Conservation (phyloP, 176 grass and related monocot genomes). For the Musa acuminata region DNA sequence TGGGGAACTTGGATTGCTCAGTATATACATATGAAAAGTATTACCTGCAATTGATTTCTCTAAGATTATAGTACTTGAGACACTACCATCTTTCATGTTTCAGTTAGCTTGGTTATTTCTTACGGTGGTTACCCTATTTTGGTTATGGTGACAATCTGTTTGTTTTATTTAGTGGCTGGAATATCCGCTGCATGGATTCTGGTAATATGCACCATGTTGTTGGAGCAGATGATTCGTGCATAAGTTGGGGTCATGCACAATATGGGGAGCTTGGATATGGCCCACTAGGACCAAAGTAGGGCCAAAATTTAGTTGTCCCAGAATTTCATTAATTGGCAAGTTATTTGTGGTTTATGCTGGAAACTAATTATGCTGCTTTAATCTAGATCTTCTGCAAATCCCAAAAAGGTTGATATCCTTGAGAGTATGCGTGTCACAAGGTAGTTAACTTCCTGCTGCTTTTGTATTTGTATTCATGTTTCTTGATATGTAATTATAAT, state of each 20-base stretch:
- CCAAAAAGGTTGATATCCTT: constrained; percentile 95
- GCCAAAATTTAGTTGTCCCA: constrained; percentile 3
- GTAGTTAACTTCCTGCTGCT: constrained; percentile 27
- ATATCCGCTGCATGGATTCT: constrained; percentile 95
- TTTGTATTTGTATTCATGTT: constrained; percentile 6
- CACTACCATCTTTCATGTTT: no score
- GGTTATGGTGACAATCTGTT: constrained; percentile 1
- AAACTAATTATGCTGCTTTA: constrained; percentile 4
- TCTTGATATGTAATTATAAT: constrained; percentile 19
- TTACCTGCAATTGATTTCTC: neutral
- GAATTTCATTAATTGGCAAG: neutral
- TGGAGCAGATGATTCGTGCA: constrained; percentile 93
- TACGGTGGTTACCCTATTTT: neutral
- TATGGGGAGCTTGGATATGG: constrained; percentile 93
- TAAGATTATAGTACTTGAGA: neutral
- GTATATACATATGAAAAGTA: neutral
- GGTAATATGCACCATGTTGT: constrained; percentile 96
- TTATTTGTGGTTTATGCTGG: neutral
- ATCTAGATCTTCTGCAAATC: constrained; percentile 90
- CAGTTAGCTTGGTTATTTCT: constrained; percentile 16
- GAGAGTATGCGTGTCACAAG: constrained; percentile 73
- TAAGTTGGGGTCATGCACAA: constrained; percentile 74
- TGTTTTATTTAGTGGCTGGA: constrained; percentile 75
- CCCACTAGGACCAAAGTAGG: constrained; percentile 80
- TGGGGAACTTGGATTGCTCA: neutral